Conservation (phyloP, 306 rosid species). For the Vigna mungo region DNA sequence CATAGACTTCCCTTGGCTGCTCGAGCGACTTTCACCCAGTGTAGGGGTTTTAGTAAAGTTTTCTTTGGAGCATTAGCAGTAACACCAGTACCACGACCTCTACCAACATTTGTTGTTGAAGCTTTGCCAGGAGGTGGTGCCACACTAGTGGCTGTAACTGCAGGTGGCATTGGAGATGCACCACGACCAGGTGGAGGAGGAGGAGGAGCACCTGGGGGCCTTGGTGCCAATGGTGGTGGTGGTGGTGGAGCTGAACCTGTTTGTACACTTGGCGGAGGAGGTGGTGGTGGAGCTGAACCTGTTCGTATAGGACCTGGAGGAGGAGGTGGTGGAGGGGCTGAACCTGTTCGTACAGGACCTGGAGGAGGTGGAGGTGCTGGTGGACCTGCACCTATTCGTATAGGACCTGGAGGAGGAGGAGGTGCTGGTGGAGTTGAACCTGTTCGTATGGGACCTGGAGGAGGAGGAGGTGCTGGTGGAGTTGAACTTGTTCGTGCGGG, state of each 20-base stretch:
- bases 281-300: conserved; percentile 42
- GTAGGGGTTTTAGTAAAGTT: conserved; percentile 78
- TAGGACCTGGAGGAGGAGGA: conserved; percentile 18
- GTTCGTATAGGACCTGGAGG: conserved; percentile 35
- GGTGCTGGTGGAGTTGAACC: conserved; percentile 27
- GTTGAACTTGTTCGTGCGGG: conserved; percentile 11
- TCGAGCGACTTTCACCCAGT: conserved; percentile 96
- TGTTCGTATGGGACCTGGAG: conserved; percentile 33
- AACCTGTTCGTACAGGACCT: neutral
- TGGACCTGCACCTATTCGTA: neutral
- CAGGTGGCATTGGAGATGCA: conserved; percentile 37
- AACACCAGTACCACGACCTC: conserved; percentile 67
- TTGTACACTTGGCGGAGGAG: conserved; percentile 14
- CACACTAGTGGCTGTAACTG: conserved; percentile 40
- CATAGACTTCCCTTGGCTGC: conserved; percentile 92
- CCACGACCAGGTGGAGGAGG: conserved; percentile 53
- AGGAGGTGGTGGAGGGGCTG: conserved; percentile 46
- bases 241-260: conserved; percentile 18
- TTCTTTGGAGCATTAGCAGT: conserved; percentile 70
- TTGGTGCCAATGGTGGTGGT: conserved; percentile 48
- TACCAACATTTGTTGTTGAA: conserved; percentile 62
- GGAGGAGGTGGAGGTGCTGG: conserved; percentile 51
- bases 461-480: conserved; percentile 15
- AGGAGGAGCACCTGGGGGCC: conserved; percentile 55
- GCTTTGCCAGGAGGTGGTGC: conserved; percentile 50